Evolutionary conservation across 352 stramenopile species (phyloP).

Genomic region (Phytophthora meadii): DNA sequence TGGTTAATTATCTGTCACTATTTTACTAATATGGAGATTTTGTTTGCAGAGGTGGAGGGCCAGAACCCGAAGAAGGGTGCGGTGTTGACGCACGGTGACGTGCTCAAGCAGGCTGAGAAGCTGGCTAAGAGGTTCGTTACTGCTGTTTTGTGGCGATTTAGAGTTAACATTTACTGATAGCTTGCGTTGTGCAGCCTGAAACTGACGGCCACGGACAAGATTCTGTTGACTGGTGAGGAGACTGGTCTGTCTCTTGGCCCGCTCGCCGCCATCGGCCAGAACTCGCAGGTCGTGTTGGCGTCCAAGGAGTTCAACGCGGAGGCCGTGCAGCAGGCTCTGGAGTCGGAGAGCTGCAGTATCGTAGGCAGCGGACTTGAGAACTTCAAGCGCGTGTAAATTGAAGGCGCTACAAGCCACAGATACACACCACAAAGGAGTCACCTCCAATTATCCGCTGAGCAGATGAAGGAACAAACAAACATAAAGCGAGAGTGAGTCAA

Average conservation of each 20-base stretch:
- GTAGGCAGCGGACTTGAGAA: slow-evolving; percentile 74
- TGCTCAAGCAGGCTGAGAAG: slow-evolving; percentile 76
- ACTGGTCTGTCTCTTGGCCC: slow-evolving; percentile 71
- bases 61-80: slow-evolving; percentile 85
- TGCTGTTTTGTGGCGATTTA: neutral
- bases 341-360: slow-evolving; percentile 82
- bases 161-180: neutral
- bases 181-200: slow-evolving; percentile 52
- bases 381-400: slow-evolving; percentile 86
- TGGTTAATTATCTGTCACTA: neutral
- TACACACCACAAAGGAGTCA: slow-evolving; percentile 17
- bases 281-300: slow-evolving; percentile 79
- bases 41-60: slow-evolving; percentile 64
- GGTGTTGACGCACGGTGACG: slow-evolving; percentile 80
- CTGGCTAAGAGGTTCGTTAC: slow-evolving; percentile 72
- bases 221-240: slow-evolving; percentile 78
- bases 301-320: slow-evolving; percentile 74
- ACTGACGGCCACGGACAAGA: slow-evolving; percentile 82
- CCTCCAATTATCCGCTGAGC: slow-evolving; percentile 22
- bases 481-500: slow-evolving; percentile 42
- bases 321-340: slow-evolving; percentile 75
- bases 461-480: slow-evolving; percentile 39
- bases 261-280: slow-evolving; percentile 77
- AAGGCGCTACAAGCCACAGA: slow-evolving; percentile 16
- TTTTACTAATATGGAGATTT: slow-evolving; percentile 9